Base-by-base conservation (phyloP, 805 yeast species). In the Cyberlindnera xylosilytica region DNA sequence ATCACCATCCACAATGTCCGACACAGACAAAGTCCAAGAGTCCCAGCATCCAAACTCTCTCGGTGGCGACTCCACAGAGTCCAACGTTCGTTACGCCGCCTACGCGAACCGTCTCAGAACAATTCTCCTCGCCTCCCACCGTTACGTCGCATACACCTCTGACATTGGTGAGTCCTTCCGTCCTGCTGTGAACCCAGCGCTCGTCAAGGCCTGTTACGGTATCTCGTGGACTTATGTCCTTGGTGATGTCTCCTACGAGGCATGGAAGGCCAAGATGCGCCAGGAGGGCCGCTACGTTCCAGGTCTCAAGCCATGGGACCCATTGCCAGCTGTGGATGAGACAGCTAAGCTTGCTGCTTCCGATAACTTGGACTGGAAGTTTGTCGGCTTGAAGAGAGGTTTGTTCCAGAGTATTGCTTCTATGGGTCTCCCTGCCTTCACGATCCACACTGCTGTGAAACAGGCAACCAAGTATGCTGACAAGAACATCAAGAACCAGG, bases 161-260 rank as follows among this genome's bases (percentile, higher is more conserved):
- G 95, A 86, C 59, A 79, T 86, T 53, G 95, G 95, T 24, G 95
- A 86, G 58, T 82, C 90, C 10, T 87, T 86, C 65, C 72, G 95
- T 40, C 93, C 93, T 1, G 82, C 86, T 10, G 90, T 87, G 4
- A 82, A 79, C 53, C 89, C 90, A 1, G 50, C 53, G 26, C 44
- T 82, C n/a, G 93, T 86, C 16, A 70, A 65, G 12, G 47, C 76
- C 3, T 82, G 91, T 22, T 86, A 86, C 59, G 87, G 79, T 28
- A 65, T 86, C 32, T 81, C 89, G 7, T 87, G 93, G 93, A 64
- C 76, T 1, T 86, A 86, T 57, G 70, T 86, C 18, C 54, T 82
- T 8, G 89, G 88, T 10, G 95, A 87, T 64, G 90, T 84, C 15
- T 71, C 79, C 4, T 81, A 73, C 51, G 85, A 81, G 49, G 70